Evolutionary conservation across 2,329 filamentous ascomycete genomes (phyloP).

Genomic region (Dactylellina haptotyla): DNA sequence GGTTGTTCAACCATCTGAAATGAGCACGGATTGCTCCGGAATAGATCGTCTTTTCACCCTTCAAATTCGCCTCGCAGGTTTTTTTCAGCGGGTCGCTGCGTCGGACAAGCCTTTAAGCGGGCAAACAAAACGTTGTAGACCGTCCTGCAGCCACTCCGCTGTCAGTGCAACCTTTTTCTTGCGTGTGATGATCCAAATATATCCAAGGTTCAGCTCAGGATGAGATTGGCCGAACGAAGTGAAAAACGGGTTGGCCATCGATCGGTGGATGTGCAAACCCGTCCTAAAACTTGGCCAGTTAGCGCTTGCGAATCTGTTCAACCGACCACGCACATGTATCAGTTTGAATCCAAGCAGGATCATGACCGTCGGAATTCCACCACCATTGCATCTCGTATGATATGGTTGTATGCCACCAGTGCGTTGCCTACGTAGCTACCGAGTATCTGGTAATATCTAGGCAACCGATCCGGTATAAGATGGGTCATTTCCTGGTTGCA

Average conservation of each 20-base stretch:
- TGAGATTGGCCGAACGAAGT: conserved; percentile 5
- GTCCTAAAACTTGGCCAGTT: background rate
- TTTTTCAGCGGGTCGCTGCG: conserved; percentile 45
- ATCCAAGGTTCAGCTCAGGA: conserved; percentile 28
- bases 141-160: conserved; percentile 54
- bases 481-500: conserved; percentile 7
- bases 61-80: conserved; percentile 47
- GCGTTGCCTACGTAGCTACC: background rate
- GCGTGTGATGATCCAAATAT: conserved; percentile 49
- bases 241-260: background rate
- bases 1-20: conserved; percentile 51
- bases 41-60: conserved; percentile 43
- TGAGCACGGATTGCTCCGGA: conserved; percentile 45
- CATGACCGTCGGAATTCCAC: too few relatives aligned
- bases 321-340: background rate
- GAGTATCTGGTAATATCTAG: conserved; percentile 9
- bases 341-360: conserved; percentile 17
- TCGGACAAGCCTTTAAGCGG: conserved; percentile 53
- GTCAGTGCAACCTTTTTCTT: conserved; percentile 46
- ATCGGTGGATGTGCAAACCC: background rate
- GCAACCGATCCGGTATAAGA: conserved; percentile 45
- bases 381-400: too few relatives aligned
- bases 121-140: conserved; percentile 49
- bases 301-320: background rate
- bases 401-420: too few relatives aligned